Evolutionary conservation across 306 rosid genomes (phyloP).

Genomic region (Astragalus membranaceus): DNA sequence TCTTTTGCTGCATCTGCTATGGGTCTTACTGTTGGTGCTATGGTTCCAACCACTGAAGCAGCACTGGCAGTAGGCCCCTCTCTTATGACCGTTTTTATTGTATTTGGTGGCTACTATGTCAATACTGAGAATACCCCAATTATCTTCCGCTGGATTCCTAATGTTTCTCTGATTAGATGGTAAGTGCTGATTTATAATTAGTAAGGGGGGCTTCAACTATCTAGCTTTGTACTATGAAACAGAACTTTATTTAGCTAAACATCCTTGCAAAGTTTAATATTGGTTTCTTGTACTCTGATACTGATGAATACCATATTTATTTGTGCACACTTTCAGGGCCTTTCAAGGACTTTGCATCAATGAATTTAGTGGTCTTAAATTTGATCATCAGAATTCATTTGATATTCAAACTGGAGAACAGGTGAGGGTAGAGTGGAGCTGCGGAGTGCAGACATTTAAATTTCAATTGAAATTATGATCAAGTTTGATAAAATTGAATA

Average conservation of each 20-base stretch:
- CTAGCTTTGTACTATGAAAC: not conserved
- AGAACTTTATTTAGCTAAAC: not conserved
- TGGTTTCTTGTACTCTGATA: not conserved
- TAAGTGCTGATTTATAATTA: conserved; percentile 28
- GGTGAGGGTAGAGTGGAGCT: conserved; percentile 38
- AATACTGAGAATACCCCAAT: conserved; percentile 85
- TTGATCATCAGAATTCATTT: conserved; percentile 75
- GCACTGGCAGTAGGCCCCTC: conserved; percentile 96
- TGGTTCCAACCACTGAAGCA: conserved; percentile 94
- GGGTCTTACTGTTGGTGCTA: conserved; percentile 96
- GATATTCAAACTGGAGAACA: conserved; percentile 89
- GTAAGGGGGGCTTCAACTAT: conserved; percentile 7
- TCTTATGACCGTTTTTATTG: conserved; percentile 84
- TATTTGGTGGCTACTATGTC: conserved; percentile 91
- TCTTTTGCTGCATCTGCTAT: conserved; percentile 95
- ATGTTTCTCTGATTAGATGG: conserved; percentile 86
- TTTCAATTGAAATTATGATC: not conserved
- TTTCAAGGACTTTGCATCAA: conserved; percentile 93
- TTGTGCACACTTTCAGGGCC: conserved; percentile 61
- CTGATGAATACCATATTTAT: conserved; percentile 15
- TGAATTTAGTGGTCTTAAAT: conserved; percentile 79
- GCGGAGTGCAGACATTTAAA: not conserved
- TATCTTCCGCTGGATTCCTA: conserved; percentile 94
- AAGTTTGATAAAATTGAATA: not conserved
- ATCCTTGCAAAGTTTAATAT: not conserved